phyloP scores from a whole-genome alignment of 176 grass and related monocot species.

The Saccharum officinarum region DNA sequence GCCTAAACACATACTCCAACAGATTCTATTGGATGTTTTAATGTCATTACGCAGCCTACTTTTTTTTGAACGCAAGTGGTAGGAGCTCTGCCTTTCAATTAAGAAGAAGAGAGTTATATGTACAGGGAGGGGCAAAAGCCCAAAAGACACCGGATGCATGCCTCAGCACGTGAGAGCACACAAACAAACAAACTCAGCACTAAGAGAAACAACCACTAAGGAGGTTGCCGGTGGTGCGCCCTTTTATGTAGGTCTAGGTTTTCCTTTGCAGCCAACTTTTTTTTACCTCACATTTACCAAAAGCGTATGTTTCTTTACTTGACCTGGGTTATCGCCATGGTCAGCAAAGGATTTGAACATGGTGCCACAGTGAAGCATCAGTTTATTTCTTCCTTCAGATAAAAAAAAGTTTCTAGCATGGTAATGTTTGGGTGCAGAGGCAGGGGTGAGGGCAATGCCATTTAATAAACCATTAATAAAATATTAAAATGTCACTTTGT shows the following conservation, averaged over 20 bases:
- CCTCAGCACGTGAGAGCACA: no score
- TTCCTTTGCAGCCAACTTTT: background rate
- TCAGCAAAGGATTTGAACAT: background rate
- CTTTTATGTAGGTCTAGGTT: no score
- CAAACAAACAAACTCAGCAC: no score
- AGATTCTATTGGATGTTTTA: background rate
- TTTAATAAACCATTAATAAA: constrained; percentile 1
- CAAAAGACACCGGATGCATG: background rate
- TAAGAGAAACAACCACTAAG: no score
- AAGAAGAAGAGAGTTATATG: background rate
- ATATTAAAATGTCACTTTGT: constrained; percentile 6
- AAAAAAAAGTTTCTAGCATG: background rate
- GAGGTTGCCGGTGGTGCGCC: no score
- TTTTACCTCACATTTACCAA: background rate
- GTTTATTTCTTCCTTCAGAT: constrained; percentile 18
- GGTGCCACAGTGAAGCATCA: background rate
- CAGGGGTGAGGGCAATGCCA: background rate
- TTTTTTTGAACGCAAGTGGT: background rate
- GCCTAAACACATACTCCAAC: no score
- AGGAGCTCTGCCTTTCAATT: background rate
- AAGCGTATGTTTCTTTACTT: background rate
- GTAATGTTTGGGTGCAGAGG: background rate
- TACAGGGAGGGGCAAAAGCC: background rate
- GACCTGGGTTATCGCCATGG: background rate
- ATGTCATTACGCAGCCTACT: background rate